Conservation (phyloP, 257 asterid genomes). For the Ligustrum vulgare region DNA sequence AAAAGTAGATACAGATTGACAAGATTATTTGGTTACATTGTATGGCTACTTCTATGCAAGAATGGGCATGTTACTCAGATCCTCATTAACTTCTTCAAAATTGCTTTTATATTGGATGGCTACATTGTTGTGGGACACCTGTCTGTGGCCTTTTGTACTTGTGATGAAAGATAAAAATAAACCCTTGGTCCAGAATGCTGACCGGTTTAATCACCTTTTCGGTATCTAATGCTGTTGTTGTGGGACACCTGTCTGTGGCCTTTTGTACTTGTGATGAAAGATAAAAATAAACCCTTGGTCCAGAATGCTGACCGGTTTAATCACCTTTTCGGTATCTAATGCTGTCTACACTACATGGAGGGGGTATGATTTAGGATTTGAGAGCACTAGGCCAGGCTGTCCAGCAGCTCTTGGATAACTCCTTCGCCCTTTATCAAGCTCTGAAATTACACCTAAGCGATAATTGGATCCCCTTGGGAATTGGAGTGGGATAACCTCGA, state of each 20-base stretch:
- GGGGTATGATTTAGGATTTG: not conserved
- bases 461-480: not conserved
- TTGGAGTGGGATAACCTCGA: not conserved
- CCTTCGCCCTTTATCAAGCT: not conserved
- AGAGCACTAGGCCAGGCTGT: not conserved
- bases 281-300: not conserved
- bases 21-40: conserved; percentile 2
- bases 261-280: not conserved
- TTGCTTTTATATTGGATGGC: not conserved
- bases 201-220: not conserved
- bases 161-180: not conserved
- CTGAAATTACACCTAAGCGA: not conserved
- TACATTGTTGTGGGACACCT: not conserved
- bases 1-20: not conserved
- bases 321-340: not conserved
- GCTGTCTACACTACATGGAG: not conserved
- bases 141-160: not conserved
- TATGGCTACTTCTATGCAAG: not conserved
- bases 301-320: not conserved
- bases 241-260: no score
- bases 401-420: not conserved
- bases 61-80: conserved; percentile 3
- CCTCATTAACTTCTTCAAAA: not conserved
- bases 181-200: not conserved
- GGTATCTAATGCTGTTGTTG: not conserved